These are phyloP conservation scores for Thuja plicata DNA, from an alignment of 83 land plant species.

Conservation along the genomic window DNA sequence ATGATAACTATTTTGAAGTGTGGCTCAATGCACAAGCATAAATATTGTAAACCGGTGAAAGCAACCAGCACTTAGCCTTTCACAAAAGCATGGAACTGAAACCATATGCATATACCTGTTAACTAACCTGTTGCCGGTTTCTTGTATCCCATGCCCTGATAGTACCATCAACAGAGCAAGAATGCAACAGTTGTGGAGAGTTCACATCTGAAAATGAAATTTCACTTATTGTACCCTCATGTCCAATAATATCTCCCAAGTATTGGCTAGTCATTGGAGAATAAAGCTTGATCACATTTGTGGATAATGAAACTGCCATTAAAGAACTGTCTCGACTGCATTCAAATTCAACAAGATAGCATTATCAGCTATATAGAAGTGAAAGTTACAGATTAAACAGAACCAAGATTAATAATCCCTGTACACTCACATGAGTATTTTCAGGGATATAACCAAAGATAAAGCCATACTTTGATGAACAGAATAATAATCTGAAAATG, in stretches of 20 bases:
- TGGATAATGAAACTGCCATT: slow-evolving; percentile 91
- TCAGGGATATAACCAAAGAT: background rate
- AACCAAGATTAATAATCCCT: background rate
- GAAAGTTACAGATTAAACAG: background rate
- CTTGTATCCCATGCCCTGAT: slow-evolving; percentile 90
- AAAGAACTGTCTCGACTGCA: slow-evolving; percentile 53
- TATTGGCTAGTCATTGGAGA: slow-evolving; percentile 82
- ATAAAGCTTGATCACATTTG: slow-evolving; percentile 82
- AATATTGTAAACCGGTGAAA: background rate
- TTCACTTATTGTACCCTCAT: slow-evolving; percentile 62
- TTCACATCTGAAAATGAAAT: slow-evolving; percentile 66
- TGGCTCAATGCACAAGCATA: background rate
- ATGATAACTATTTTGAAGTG: background rate
- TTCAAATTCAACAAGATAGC: background rate
- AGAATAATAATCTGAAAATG: background rate
- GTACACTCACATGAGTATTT: background rate
- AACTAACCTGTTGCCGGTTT: slow-evolving; percentile 64
- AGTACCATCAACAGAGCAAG: slow-evolving; percentile 97
- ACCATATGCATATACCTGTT: background rate
- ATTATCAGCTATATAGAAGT: background rate
- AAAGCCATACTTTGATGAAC: background rate
- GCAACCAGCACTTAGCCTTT: background rate
- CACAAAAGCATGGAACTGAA: background rate
- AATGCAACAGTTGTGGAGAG: slow-evolving; percentile 57
- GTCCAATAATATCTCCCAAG: slow-evolving; percentile 84